A percentile compares a stretch with the other conserved stretches of the same genome.
Evolutionary conservation across 306 rosid species (phyloP).

Genomic region (Pterocarpus macrocarpus): DNA sequence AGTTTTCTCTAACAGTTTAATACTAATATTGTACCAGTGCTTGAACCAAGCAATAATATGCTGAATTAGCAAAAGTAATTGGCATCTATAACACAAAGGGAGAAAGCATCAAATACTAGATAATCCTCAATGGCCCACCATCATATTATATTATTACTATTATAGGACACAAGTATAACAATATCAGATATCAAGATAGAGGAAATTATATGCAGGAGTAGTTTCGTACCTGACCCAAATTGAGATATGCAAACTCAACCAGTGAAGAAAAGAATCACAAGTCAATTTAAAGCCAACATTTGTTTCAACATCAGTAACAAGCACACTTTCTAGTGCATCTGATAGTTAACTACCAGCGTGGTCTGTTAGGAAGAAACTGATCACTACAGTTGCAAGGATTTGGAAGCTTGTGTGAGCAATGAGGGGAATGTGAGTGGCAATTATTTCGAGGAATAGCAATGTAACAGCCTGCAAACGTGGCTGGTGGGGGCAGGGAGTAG

Average conservation of each 20-base stretch:
- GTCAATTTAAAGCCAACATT: not conserved
- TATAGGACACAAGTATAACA: not conserved
- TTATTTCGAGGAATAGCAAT: no score
- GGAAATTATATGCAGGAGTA: not conserved
- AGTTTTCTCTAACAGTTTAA: conserved; percentile 18
- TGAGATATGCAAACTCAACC: conserved; percentile 1
- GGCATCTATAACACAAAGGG: conserved; percentile 9
- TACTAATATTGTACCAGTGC: conserved; percentile 1
- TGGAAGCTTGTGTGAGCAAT: no score
- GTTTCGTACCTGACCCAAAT: conserved; percentile 5
- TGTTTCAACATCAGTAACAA: conserved; percentile 6
- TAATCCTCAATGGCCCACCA: not conserved
- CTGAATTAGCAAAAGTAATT: conserved; percentile 5
- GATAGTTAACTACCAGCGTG: not conserved
- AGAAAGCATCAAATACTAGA: not conserved
- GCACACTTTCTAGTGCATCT: not conserved
- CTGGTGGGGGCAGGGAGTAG: no score
- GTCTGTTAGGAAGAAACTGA: not conserved
- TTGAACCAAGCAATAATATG: conserved; percentile 39
- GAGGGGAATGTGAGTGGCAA: no score
- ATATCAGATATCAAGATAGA: conserved; percentile 10
- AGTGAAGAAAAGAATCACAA: not conserved
- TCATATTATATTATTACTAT: not conserved
- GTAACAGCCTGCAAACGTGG: no score
- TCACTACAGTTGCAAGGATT: not conserved